Percentiles rank a stretch among this genome's conserved stretches.
phyloP scores from a whole-genome alignment of 306 rosid genomes.

The Vicia villosa region DNA sequence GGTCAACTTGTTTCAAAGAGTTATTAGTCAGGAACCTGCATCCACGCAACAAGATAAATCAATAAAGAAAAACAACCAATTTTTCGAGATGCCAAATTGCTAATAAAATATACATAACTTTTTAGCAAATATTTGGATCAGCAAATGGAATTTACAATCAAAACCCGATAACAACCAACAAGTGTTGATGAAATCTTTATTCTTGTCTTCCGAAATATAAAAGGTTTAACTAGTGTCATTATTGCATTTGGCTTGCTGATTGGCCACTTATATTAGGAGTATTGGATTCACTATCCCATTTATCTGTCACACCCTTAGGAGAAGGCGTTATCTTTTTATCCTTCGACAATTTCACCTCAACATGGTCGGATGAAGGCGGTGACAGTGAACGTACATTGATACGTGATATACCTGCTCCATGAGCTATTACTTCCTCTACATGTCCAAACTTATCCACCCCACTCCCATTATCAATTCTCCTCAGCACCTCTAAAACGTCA shows the following conservation, averaged over 20 bases:
- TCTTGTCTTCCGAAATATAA: not conserved
- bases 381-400: not conserved
- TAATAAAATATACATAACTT: not conserved
- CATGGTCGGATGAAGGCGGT: not conserved
- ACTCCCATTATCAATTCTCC: not conserved
- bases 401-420: not conserved
- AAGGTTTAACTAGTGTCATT: not conserved
- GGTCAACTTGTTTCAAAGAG: slow-evolving; percentile 50
- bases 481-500: slow-evolving; percentile 51
- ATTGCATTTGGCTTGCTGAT: slow-evolving; percentile 9
- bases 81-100: slow-evolving; percentile 13
- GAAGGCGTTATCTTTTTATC: slow-evolving; percentile 25
- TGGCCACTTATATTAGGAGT: slow-evolving; percentile 44
- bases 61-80: not conserved
- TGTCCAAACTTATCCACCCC: not conserved
- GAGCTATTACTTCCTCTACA: not conserved
- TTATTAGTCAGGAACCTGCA: slow-evolving; percentile 72
- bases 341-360: not conserved
- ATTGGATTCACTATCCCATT: slow-evolving; percentile 47
- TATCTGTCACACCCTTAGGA: slow-evolving; percentile 48
- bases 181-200: not conserved
- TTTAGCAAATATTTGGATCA: slow-evolving; percentile 7
- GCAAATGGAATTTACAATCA: slow-evolving; percentile 7
- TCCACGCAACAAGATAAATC: not conserved
- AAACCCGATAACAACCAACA: not conserved